Evolutionary conservation across 225 moss, liverwort and hornwort species (phyloP).

Genomic region (Pleurozium schreberi): DNA sequence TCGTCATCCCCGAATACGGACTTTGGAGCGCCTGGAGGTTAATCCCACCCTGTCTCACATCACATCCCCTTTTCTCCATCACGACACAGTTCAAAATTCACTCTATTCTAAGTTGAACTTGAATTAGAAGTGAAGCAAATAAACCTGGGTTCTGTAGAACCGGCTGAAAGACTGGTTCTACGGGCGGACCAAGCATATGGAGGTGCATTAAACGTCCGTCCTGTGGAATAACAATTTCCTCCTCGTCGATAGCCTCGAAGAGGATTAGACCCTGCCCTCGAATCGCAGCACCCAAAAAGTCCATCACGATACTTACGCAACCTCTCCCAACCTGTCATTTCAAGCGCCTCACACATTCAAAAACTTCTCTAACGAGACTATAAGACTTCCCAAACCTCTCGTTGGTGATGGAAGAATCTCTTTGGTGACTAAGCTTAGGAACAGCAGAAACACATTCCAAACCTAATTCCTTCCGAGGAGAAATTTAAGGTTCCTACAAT

Average conservation of each 20-base stretch:
- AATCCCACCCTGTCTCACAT: not conserved
- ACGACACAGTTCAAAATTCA: not conserved
- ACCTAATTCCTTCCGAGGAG: not conserved
- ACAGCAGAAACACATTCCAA: not conserved
- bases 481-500: no score
- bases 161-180: fast-evolving
- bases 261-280: not conserved
- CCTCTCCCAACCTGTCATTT: not conserved
- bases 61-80: not conserved
- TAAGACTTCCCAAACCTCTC: not conserved
- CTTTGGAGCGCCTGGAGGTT: no score
- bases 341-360: not conserved
- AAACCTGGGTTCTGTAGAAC: not conserved
- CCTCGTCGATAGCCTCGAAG: not conserved
- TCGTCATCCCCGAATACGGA: no score
- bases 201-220: not conserved
- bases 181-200: not conserved
- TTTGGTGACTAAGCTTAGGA: no score
- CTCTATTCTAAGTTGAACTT: not conserved
- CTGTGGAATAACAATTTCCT: not conserved
- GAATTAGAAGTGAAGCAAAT: not conserved
- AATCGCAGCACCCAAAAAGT: not conserved
- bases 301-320: not conserved
- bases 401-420: not conserved
- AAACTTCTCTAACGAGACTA: not conserved